phyloP scores from a whole-genome alignment of 2,329 filamentous ascomycete genomes.

The Dothideomycetes sp. region DNA sequence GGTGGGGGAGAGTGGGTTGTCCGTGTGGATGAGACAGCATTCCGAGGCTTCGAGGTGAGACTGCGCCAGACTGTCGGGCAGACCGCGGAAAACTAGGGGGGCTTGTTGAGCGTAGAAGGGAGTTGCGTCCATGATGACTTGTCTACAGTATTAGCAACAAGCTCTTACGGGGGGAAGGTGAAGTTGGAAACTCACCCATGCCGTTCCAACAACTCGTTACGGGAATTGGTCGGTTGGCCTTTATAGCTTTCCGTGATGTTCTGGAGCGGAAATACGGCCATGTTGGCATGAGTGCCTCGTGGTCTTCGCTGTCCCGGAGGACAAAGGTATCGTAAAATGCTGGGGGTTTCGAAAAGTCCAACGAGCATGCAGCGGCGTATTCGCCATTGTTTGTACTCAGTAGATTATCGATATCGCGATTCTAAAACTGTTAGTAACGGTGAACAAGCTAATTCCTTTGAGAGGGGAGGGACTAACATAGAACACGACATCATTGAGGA shows the following conservation, averaged over 20 bases:
- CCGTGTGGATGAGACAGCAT: slow-evolving; percentile 66
- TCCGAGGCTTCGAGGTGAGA: slow-evolving; percentile 64
- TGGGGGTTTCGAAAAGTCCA: slow-evolving; percentile 47
- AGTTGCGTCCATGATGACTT: slow-evolving; percentile 37
- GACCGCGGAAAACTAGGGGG: slow-evolving; percentile 49
- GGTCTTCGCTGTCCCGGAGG: slow-evolving; percentile 42
- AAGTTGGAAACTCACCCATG: slow-evolving; percentile 27
- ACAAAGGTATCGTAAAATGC: slow-evolving; percentile 54
- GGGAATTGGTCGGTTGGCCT: slow-evolving; percentile 41
- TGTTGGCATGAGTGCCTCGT: slow-evolving; percentile 40
- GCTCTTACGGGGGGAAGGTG: not conserved
- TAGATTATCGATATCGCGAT: slow-evolving; percentile 44
- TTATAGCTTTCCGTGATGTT: slow-evolving; percentile 43
- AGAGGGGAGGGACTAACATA: slow-evolving; percentile 29
- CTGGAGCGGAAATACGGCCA: slow-evolving; percentile 50
- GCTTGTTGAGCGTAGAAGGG: slow-evolving; percentile 37
- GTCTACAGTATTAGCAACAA: not conserved
- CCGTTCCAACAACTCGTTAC: slow-evolving; percentile 62
- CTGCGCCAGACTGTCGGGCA: slow-evolving; percentile 48
- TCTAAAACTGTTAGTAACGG: slow-evolving; percentile 21
- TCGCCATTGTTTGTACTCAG: slow-evolving; percentile 47
- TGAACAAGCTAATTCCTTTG: not conserved
- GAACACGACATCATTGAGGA: slow-evolving; percentile 54
- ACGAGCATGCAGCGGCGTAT: slow-evolving; percentile 51
- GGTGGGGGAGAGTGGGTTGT: slow-evolving; percentile 46